These are phyloP conservation scores for Anisodus tanguticus DNA, from an alignment of 257 asterid species.

Conservation along the genomic window DNA sequence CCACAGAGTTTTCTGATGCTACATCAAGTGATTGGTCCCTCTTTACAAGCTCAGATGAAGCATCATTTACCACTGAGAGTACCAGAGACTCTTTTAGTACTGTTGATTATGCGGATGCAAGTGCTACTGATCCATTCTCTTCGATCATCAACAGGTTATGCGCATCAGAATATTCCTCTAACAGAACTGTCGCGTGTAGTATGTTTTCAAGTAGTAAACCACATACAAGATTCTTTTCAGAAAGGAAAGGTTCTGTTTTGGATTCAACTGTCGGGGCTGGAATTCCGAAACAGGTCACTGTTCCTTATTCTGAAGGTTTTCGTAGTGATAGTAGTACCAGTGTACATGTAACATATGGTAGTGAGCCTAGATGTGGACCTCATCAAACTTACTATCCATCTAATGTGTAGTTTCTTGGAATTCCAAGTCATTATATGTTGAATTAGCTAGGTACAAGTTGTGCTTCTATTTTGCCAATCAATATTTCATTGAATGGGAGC, in stretches of 20 bases:
- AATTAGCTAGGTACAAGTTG: constrained; percentile 41
- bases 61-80: constrained; percentile 85
- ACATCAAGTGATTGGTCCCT: constrained; percentile 72
- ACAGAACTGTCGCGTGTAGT: constrained; percentile 52
- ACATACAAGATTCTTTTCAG: constrained; percentile 53
- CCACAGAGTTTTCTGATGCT: constrained; percentile 57
- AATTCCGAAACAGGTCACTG: background rate
- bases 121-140: constrained; percentile 49
- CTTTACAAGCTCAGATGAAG: constrained; percentile 80
- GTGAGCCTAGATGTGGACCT: constrained; percentile 35
- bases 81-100: constrained; percentile 84
- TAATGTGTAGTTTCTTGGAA: constrained; percentile 40
- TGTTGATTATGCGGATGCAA: constrained; percentile 52
- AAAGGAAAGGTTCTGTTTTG: constrained; percentile 47
- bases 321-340: constrained; percentile 29
- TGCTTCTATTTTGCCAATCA: constrained; percentile 49
- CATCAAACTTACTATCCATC: constrained; percentile 39
- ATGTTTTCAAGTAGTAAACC: constrained; percentile 49
- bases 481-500: constrained; percentile 45
- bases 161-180: constrained; percentile 48
- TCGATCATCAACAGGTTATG: constrained; percentile 56
- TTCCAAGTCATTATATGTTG: constrained; percentile 31
- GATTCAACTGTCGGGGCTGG: constrained; percentile 36
- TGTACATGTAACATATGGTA: constrained; percentile 47
- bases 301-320: constrained; percentile 30